Conservation (phyloP, 139 green algal species). For the Volvox africanus region DNA sequence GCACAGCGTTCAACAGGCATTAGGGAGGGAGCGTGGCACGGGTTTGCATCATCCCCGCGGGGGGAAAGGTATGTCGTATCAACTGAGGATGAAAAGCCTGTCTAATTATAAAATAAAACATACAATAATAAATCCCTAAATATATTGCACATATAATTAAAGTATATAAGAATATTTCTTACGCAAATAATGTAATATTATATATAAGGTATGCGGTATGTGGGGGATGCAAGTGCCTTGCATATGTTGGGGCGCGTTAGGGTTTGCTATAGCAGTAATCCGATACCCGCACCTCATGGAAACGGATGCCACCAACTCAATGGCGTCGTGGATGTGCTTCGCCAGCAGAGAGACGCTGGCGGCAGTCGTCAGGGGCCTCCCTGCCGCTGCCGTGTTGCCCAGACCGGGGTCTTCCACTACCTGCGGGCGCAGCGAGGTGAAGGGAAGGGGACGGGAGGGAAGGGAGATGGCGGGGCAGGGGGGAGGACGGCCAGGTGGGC, state of each 20-base stretch:
- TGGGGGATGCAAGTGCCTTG: too few relatives aligned
- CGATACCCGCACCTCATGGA: background rate
- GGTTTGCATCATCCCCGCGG: background rate
- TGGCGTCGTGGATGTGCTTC: slow-evolving; percentile 47
- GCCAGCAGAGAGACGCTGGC: background rate
- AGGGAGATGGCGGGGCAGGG: background rate
- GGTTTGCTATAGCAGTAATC: too few relatives aligned
- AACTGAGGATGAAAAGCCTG: too few relatives aligned
- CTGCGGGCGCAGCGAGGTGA: background rate
- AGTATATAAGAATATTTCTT: too few relatives aligned
- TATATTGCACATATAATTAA: too few relatives aligned
- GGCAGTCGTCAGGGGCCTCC: background rate
- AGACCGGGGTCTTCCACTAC: slow-evolving; percentile 30
- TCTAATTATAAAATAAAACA: too few relatives aligned
- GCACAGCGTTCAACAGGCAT: too few relatives aligned
- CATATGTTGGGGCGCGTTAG: too few relatives aligned
- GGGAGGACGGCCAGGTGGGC: background rate
- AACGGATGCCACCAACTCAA: slow-evolving; percentile 35
- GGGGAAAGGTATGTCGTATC: background rate
- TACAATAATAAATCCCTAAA: too few relatives aligned
- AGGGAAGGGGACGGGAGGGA: background rate
- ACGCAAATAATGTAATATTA: too few relatives aligned
- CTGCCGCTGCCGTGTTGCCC: background rate
- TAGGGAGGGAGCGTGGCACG: too few relatives aligned
- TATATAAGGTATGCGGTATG: too few relatives aligned